Evolutionary conservation across 805 yeast genomes (phyloP).

Genomic region (Ogataea paraovalis): DNA sequence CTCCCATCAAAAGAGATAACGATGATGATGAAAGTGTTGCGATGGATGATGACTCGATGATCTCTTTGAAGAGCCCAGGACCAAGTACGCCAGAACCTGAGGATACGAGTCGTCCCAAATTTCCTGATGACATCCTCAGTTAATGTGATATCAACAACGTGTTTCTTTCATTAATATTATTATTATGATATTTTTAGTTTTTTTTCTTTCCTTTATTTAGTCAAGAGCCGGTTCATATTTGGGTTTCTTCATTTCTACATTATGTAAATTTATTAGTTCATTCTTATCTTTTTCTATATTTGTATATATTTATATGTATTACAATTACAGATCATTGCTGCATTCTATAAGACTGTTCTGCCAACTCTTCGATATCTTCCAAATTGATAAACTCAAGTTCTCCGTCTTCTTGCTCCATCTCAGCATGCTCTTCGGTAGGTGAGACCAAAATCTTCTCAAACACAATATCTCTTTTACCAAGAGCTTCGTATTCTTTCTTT

Average conservation of each 20-base stretch:
- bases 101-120: slow-evolving; percentile 2
- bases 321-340: neutral
- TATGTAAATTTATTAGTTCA: neutral
- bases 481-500: slow-evolving; percentile 35
- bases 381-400: slow-evolving; percentile 45
- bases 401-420: slow-evolving; percentile 30
- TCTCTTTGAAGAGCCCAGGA: slow-evolving; percentile 7
- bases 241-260: neutral
- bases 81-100: slow-evolving; percentile 1
- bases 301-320: neutral
- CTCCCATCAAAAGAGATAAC: neutral
- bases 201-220: neutral
- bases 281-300: neutral
- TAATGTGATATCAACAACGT: neutral
- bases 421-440: slow-evolving; percentile 39
- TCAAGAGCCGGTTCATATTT: too few relatives aligned
- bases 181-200: neutral
- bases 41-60: slow-evolving; percentile 2
- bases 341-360: slow-evolving; percentile 42
- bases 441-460: slow-evolving; percentile 47
- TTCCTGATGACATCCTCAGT: slow-evolving; percentile 16
- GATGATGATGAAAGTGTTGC: neutral
- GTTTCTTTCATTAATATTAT: too few relatives aligned
- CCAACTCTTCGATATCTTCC: slow-evolving; percentile 54
- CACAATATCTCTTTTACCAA: slow-evolving; percentile 45